Base-by-base conservation (phyloP, 1,284 basidiomycete genomes). In the Tilletiaria anomala region DNA sequence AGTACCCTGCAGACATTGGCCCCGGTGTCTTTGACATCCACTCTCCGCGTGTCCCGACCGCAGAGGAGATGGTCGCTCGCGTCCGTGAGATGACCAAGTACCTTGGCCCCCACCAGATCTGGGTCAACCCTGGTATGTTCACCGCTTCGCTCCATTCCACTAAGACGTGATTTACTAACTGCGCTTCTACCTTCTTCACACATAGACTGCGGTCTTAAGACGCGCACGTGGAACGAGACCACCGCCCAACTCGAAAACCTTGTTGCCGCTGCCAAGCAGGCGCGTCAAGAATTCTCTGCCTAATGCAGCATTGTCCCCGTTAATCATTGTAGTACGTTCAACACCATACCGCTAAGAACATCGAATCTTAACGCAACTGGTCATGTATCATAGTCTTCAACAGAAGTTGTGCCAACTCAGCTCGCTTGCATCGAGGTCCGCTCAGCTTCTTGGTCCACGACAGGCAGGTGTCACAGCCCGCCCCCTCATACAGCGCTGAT, bases 1-100 rank as follows among this genome's bases (percentile, higher is more conserved):
- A 85, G 44, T 97, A 97, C 77, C 84, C 86, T 48, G 94, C 93
- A 76, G 79, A 87, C 74, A 96, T 97, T 67, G 93, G 93, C 53
- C 91, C 93, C 37, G 91, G 89, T 79, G 51, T 69, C 36, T 68
- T 91, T 70, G 91, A 97, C 73, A 94, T 97, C 72, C 93, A 96
- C 77, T 96, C 89, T 60, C 91, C 91, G 55, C 89, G 93, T 78
- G 85, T 99, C 51, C 93, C 93, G 34, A 47, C 43, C 39, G 54
- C 48, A 62, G 77, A 89, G 70, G 93, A 99, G 76, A 91, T 97
- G 75, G 81, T 81, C 73, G 82, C 91, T 61, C 84, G 88, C 64
- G 77, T 97, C 70, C 76, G 78, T 70, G 72, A 78, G 54, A 88
- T 91, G 76, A 52, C 49, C 41, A 47, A 58, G 50, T 53, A 56